A percentile compares a stretch with the other conserved stretches of the same genome.
Evolutionary conservation across 257 asterid genomes (phyloP).

Genomic region (Paulownia fortunei): DNA sequence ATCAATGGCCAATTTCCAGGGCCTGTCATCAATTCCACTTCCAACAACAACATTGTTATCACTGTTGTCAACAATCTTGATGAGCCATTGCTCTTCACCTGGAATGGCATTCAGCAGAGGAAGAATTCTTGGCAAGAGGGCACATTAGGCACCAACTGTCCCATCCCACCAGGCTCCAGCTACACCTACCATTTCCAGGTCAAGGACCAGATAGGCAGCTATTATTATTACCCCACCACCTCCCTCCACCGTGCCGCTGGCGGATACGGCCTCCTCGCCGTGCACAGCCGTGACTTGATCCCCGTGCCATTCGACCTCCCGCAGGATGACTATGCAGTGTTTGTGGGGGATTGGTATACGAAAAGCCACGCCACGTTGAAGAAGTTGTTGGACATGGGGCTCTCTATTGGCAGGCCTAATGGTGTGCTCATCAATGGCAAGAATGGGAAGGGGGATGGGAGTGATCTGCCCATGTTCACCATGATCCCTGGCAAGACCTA

Average conservation of each 20-base stretch:
- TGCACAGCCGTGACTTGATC: conserved; percentile 60
- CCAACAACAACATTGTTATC: conserved; percentile 70
- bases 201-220: conserved; percentile 75
- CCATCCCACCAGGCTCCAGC: conserved; percentile 60
- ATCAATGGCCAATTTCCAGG: conserved; percentile 75
- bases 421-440: conserved; percentile 65
- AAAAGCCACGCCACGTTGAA: conserved; percentile 48
- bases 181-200: conserved; percentile 64
- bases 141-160: conserved; percentile 58
- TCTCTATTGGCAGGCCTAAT: conserved; percentile 46
- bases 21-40: conserved; percentile 66
- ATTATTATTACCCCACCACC: conserved; percentile 62
- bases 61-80: conserved; percentile 65
- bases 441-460: conserved; percentile 36
- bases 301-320: conserved; percentile 66
- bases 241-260: conserved; percentile 66
- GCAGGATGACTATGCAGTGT: conserved; percentile 44
- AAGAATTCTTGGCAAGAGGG: conserved; percentile 83
- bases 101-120: conserved; percentile 78
- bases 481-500: conserved; percentile 57
- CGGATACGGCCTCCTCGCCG: conserved; percentile 51
- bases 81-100: conserved; percentile 63
- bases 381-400: conserved; percentile 48
- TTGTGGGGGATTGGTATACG: conserved; percentile 74
- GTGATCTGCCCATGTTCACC: conserved; percentile 49